Base-by-base conservation (phyloP, 2,329 filamentous ascomycete species). In the Scedosporium aurantiacum region DNA sequence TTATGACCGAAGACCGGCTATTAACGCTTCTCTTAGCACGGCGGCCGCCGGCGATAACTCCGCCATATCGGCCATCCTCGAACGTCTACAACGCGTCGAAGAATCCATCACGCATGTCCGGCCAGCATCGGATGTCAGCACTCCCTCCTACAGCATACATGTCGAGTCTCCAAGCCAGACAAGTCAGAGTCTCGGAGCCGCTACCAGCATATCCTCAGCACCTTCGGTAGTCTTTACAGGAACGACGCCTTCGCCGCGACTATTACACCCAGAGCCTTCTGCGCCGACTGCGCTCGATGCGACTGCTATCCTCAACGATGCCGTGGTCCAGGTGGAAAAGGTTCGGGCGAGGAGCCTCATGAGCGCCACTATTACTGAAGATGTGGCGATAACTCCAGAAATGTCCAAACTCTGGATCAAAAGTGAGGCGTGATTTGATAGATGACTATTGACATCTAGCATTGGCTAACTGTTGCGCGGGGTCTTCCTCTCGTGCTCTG, bases 1-100 rank as follows among this genome's bases (percentile, higher is more conserved):
- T 37, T 23, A 21, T 14, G n/a, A 47, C 43, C 43, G 43, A 23
- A 3, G 1, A 18, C 18, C 21, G 16, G 43, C 21, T 47, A 21
- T 21, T 47, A 18, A n/a, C 43, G 5, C n/a, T 47, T 47, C 16
- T 47, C 8, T 47, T 12, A 37, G 32, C 32, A 37, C 32, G 32
- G 32, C 32, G 43, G n/a, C 43, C 3, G n/a, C 63, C 12, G 57
- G 55, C 32, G 59, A 61, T 6, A 59, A 64, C 43, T 60, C 60
- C 59, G 66, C 70, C 12, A 62, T 71, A 1, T 60, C 64, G 3
- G 66, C 66, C 18, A 72, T 72, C 23, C 68, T 72, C 6, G 66
- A 71, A 58, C 65, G 70, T 3, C 43, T 72, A 0, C 67, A 70
- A 14, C 69, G 69, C 2, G 68, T 71, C 14, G 70, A 71, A 60